Base-by-base conservation (phyloP, 179 eudicot species). In the Gypsophila paniculata region DNA sequence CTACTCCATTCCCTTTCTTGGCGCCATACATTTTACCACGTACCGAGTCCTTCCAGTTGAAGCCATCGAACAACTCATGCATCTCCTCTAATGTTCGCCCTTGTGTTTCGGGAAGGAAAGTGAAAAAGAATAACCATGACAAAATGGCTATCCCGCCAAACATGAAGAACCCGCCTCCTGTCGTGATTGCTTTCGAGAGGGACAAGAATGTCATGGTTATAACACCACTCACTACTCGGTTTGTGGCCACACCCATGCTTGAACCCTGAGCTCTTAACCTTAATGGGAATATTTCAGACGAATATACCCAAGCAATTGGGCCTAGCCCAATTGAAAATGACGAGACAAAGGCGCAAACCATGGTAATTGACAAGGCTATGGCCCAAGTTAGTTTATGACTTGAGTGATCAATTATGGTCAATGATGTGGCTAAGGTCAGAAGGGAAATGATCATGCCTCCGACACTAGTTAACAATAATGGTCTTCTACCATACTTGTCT, bases 221-320 rank as follows among this genome's bases (percentile, higher is more conserved):
- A 0, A 83, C 77, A n/a, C 97, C 97, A 59, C 97, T 91, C 13
- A 80, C 80, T 5, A 86, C 68, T 38, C 97, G 71, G 34, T 91
- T 91, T 25, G 85, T 77, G 0, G 86, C 91, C 67, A 86, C 90
- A 6, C 86, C 91, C 54, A 89, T 68, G 32, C 89, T 78, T 0
- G 87, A 77, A 5, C 97, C 97, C 71, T 89, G 96, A 2, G 96
- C 97, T 25, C 96, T 68, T 57, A 91, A 61, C 76, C 88, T 85
- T 53, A 91, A 21, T 3, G 97, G 96, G 48, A 89, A 89, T 6
- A 91, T 82, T 84, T 91, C 97, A 0, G 97, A 85, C 55, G 85
- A 81, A 17, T 78, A 84, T 0, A 89, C 94, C 91, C 94, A 89
- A n/a, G 96, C 79, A n/a, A 81, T 84, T 0, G 86, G 86, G 6